These are phyloP conservation scores for Byssoonygena ceratinophila DNA, from an alignment of 2,329 filamentous ascomycete genomes.

Conservation along the genomic window DNA sequence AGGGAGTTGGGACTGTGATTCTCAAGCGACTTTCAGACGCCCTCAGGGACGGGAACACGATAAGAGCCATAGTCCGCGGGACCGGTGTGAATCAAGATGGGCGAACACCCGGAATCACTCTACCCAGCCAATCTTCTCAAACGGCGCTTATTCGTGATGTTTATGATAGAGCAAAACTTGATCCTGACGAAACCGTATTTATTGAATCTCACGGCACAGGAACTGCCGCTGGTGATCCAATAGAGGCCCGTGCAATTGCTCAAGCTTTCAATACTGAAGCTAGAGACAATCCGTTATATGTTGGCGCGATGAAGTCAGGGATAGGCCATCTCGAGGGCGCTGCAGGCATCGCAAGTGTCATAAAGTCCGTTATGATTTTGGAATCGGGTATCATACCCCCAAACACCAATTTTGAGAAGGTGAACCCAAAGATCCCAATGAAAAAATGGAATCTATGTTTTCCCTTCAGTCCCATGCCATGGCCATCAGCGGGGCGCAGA, in stretches of 20 bases:
- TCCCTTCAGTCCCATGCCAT: not conserved
- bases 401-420: conserved; percentile 22
- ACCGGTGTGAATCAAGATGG: conserved; percentile 38
- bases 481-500: not conserved
- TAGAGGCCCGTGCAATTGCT: conserved; percentile 23
- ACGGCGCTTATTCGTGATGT: conserved; percentile 21
- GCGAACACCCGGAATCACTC: conserved; percentile 33
- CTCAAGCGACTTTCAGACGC: conserved; percentile 35
- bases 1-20: conserved; percentile 32
- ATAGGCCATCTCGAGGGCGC: conserved; percentile 29
- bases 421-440: conserved; percentile 15
- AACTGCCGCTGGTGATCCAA: conserved; percentile 25
- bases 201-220: conserved; percentile 68
- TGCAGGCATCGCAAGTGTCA: conserved; percentile 25
- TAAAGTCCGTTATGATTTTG: conserved; percentile 27
- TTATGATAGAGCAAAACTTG: conserved; percentile 20
- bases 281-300: conserved; percentile 12
- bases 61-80: conserved; percentile 37
- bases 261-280: conserved; percentile 17
- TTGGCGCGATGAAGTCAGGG: conserved; percentile 28
- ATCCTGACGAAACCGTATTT: conserved; percentile 56
- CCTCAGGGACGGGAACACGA: conserved; percentile 38
- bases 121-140: conserved; percentile 25
- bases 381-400: conserved; percentile 21
- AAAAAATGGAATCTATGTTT: not conserved